phyloP scores from a whole-genome alignment of 2,329 filamentous ascomycete species.

The Camillea tinctor region DNA sequence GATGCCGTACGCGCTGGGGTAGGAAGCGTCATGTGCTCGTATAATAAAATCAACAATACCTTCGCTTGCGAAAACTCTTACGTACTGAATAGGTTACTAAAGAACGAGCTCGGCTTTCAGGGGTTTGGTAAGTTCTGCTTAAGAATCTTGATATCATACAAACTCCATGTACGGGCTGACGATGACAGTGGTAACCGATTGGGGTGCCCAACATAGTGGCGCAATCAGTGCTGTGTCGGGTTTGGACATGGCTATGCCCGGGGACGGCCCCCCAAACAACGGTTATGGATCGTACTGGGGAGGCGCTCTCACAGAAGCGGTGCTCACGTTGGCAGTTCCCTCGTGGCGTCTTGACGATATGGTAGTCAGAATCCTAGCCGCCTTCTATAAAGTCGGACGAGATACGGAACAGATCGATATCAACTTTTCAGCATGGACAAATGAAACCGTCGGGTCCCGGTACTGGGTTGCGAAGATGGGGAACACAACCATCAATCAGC shows the following conservation, averaged over 20 bases:
- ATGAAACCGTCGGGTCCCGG: constrained; percentile 67
- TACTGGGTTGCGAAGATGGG: constrained; percentile 62
- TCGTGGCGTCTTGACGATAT: constrained; percentile 63
- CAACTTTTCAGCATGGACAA: constrained; percentile 88
- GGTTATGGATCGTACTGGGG: constrained; percentile 31
- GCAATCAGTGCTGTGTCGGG: constrained; percentile 37
- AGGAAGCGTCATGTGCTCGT: constrained; percentile 63
- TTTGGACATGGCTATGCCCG: constrained; percentile 46
- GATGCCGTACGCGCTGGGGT: constrained; percentile 69
- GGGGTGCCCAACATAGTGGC: constrained; percentile 71
- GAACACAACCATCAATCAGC: constrained; percentile 69
- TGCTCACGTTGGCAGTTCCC: constrained; percentile 17
- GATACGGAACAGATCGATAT: constrained; percentile 51
- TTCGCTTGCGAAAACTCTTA: constrained; percentile 78
- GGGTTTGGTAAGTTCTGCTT: constrained; percentile 60
- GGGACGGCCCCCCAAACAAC: constrained; percentile 24
- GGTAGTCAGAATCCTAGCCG: constrained; percentile 74
- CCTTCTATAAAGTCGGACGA: constrained; percentile 64
- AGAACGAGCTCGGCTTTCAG: constrained; percentile 76
- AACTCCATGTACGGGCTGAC: not conserved
- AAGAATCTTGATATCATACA: not conserved
- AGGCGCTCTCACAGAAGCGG: constrained; percentile 24
- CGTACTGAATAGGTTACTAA: constrained; percentile 70
- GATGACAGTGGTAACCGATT: constrained; percentile 60
- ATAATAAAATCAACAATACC: constrained; percentile 76